Base-by-base conservation (phyloP, 2,329 filamentous ascomycete species). In the Phyllosticta paracitricarpa region DNA sequence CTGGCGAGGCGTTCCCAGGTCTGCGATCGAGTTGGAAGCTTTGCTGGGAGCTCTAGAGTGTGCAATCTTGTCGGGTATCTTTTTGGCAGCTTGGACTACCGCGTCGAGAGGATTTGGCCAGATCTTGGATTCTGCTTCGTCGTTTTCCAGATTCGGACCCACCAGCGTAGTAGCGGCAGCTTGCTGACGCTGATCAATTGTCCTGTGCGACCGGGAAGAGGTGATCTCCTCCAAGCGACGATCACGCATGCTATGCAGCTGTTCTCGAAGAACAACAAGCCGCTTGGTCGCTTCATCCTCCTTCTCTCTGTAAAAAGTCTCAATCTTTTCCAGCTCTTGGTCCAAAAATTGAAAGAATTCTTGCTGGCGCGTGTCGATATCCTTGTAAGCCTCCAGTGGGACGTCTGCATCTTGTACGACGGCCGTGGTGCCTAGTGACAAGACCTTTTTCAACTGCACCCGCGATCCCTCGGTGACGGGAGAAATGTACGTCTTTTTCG, bases 241-340 rank as follows among this genome's bases (percentile, higher is more conserved):
- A 71, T 95, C 91, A 54, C 91, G 84, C 91, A 97, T 96, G 68
- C 95, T 89, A 70, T 96, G 92, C 33, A 99, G 80, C 72, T 99
- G 94, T 58, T 91, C 85, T 52, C 89, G 84, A 55, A 99, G 79
- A 3, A 88, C 73, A 0, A 79, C 77, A 25, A 97, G 77, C 2
- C 92, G 84, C 60, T 86, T 78, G 0, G 85, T 88, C 0, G 93
- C 90, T 70, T 97, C 90, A 28, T 89, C 82, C 71, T 99, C 94
- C 71, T 97, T 97, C 66, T 84, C 77, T 67, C 84, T 86, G 77
- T 97, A 97, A 70, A 99, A 99, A 0, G 79, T 76, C 71, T 99
- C 92, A 10, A 99, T 90, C 75, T 97, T 99, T n/a, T 86, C 81
- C 14, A 99, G 78, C 75, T 99, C 89, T 9, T 78, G 78, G 67